Base-by-base conservation (phyloP, 495 filamentous ascomycete species). In the Chaetomium cochliodes region DNA sequence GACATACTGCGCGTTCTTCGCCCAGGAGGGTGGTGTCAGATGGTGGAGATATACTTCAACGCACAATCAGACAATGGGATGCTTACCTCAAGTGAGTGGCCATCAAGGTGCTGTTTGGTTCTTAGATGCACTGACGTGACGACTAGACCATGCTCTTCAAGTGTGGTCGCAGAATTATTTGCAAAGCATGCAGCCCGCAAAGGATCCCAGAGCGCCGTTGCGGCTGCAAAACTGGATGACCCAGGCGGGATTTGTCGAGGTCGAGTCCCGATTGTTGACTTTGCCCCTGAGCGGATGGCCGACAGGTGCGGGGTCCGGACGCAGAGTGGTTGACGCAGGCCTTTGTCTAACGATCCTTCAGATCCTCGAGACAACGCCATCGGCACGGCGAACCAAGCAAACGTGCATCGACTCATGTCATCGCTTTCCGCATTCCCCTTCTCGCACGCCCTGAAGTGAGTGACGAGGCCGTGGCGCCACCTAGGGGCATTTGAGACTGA, bases 1-100 rank as follows among this genome's bases (percentile, higher is more conserved):
- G 94, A 97, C 68, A 89, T 97, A 18, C 70, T 80, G 42, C 78
- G 83, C 51, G 76, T 82, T 16, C 79, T 82, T 61, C 78, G 80
- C 18, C 78, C 77, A 7, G 81, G 89, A 26, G 92, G 94, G 20
- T 97, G 93, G 93, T 83, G 92, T 57, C 94, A 98, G 73, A 88
- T 97, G 84, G 84, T 90, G 28, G 94, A 98, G 73, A 84, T 92
- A 65, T 92, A 96, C 69, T 89, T 87, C 75, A 92, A 90, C 66
- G 86, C 91, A 33, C 93, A 97, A 72, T 97, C 92, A 2, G 89
- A 96, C 69, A 97, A 92, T 67, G 94, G 94, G 28, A 87, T 85
- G 9, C 82, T 97, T 65, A 89, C 84, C 15, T 82, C 87, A 16
- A 76, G 82, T 82, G 67, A 72, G 79, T 71, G 1, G 54, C 8